A percentile compares a stretch with the other conserved stretches of the same genome.
These are phyloP conservation scores for Ganoderma lucidum DNA, from an alignment of 1,284 basidiomycete genomes.

Conservation along the genomic window DNA sequence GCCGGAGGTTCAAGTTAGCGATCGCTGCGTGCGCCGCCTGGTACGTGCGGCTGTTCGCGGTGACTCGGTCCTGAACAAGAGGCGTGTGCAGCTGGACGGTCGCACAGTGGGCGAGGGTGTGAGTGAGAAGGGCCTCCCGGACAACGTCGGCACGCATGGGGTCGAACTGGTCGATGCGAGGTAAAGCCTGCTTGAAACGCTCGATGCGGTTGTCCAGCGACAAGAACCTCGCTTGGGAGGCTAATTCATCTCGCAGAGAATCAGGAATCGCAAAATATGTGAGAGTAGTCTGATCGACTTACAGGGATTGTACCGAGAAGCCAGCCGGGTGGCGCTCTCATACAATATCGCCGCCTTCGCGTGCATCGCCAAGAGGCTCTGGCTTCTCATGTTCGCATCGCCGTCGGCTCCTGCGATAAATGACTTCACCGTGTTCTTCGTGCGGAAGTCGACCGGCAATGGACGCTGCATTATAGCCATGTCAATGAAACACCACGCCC, in stretches of 20 bases:
- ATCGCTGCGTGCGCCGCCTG: slow-evolving; percentile 31
- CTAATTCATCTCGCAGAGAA: slow-evolving; percentile 28
- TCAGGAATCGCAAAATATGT: slow-evolving; percentile 4
- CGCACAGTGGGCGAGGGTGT: slow-evolving; percentile 45
- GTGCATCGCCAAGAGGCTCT: slow-evolving; percentile 41
- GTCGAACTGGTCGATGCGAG: slow-evolving; percentile 31
- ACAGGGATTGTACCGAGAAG: slow-evolving; percentile 39
- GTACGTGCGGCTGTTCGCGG: slow-evolving; percentile 31
- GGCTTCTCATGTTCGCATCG: slow-evolving; percentile 31
- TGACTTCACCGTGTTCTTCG: slow-evolving; percentile 40
- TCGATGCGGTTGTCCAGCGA: slow-evolving; percentile 42
- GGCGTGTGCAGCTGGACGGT: slow-evolving; percentile 48
- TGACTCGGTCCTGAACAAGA: slow-evolving; percentile 32
- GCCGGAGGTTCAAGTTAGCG: slow-evolving; percentile 18
- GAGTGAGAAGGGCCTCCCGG: slow-evolving; percentile 42
- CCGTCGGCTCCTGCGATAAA: slow-evolving; percentile 41
- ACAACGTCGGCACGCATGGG: slow-evolving; percentile 28
- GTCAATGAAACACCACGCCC: background rate
- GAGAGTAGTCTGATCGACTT: slow-evolving; percentile 17
- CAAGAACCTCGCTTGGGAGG: slow-evolving; percentile 38
- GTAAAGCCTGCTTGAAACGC: slow-evolving; percentile 39
- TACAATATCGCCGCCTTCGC: slow-evolving; percentile 49
- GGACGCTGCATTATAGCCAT: slow-evolving; percentile 24
- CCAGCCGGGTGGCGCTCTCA: slow-evolving; percentile 44
- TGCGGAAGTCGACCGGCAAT: slow-evolving; percentile 34